Evolutionary conservation across 306 rosid species (phyloP), one percentile per base, ranked within the genome.

Genomic region (Vachellia collinsii): DNA sequence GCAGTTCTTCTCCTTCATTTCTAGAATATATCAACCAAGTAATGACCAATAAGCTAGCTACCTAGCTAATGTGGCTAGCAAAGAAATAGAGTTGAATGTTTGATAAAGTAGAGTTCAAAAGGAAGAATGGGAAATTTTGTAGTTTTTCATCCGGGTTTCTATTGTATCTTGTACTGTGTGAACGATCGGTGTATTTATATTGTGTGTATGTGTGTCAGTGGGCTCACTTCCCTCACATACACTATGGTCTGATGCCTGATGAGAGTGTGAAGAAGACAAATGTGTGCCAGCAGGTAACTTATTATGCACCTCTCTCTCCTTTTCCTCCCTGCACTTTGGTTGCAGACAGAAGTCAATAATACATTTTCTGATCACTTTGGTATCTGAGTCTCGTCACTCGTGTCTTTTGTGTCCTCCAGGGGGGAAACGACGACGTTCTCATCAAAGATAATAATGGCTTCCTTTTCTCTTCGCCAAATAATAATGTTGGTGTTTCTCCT

Each of bases 161-260:
- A 29, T 29, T 29, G 34, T 29, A 29, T 29, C 34, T 29, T 29
- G 34, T 29, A 29, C 34, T 29, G 34, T 2, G 2, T 54, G 63
- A 56, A 29, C 29, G 50, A 68, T 19, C 17, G 36, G 13, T 61
- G 48, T 68, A 34, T 68, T 41, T n/a, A 25, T 67, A 17, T 41
- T 36, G 22, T 68, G 11, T 56, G 25, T 29, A 29, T n/a, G 11
- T 58, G 56, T 90, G 79, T 74, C 87, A 94, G 99, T 95, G 99
- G 99, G 99, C 99, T 83, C 98, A 95, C 85, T 95, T 91, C 80
- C 99, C 99, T 62, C 98, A 95, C 91, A 95, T 95, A 81, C 97
- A 91, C 83, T 94, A 90, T 84, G 99, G 99, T 73, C 91, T 95
- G 77, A 90, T 85, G 97, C 97, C 99, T 85, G 96, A 89, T 53